Conservation (phyloP, 2,329 filamentous ascomycete species). For the Fusarium graminum region DNA sequence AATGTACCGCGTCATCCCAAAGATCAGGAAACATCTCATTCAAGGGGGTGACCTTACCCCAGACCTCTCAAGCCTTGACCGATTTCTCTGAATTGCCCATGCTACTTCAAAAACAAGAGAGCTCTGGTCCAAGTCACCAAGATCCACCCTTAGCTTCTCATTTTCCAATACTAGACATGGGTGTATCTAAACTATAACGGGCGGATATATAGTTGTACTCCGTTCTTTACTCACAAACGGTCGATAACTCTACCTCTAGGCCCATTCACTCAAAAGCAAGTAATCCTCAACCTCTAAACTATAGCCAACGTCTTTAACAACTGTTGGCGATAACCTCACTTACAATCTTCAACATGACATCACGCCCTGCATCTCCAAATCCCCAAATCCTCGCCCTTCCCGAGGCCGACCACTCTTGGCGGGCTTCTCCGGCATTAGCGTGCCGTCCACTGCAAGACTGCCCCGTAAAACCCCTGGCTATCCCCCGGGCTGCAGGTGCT, state of each 20-base stretch:
- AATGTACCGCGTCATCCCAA: no score
- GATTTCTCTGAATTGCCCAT: no score
- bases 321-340: not conserved
- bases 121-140: no score
- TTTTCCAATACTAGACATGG: no score
- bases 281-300: not conserved
- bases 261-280: not conserved
- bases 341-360: conserved; percentile 18
- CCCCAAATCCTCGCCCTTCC: conserved; percentile 1
- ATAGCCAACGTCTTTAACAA: not conserved
- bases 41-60: no score
- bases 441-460: conserved; percentile 21
- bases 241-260: not conserved
- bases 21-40: no score
- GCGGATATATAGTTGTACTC: not conserved
- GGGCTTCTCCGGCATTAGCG: conserved; percentile 28
- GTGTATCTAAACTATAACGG: not conserved
- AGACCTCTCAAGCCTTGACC: no score
- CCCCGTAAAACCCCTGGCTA: conserved; percentile 38
- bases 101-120: no score
- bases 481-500: conserved; percentile 23
- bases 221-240: no score
- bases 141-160: no score
- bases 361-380: conserved; percentile 7
- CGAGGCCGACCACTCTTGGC: conserved; percentile 23